phyloP scores from a whole-genome alignment of 1,284 basidiomycete genomes.

The Pulveroboletus sp. region DNA sequence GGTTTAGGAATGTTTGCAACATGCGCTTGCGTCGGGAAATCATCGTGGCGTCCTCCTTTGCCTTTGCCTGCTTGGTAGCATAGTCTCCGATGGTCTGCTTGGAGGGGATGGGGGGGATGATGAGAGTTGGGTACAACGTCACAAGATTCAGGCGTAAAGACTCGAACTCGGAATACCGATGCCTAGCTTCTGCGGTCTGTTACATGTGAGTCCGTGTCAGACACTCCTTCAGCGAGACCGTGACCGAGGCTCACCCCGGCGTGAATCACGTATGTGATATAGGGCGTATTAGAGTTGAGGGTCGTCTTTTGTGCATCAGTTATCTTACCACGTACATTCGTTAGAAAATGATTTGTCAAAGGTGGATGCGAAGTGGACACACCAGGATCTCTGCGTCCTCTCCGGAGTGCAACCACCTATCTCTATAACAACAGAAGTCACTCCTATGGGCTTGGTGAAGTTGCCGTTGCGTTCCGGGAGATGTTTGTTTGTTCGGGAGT shows the following conservation, averaged over 20 bases:
- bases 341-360: constrained; percentile 10
- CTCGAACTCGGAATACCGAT: constrained; percentile 97
- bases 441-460: constrained; percentile 53
- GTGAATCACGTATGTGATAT: constrained; percentile 93
- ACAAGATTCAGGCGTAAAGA: constrained; percentile 82
- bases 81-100: constrained; percentile 97
- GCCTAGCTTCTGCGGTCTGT: constrained; percentile 79
- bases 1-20: constrained; percentile 92
- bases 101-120: constrained; percentile 96
- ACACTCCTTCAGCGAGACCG: neutral
- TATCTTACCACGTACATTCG: constrained; percentile 53
- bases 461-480: constrained; percentile 50
- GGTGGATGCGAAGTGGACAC: constrained; percentile 29
- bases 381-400: constrained; percentile 79
- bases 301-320: constrained; percentile 94
- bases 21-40: constrained; percentile 92
- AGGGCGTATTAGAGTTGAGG: constrained; percentile 80
- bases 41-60: constrained; percentile 92
- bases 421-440: constrained; percentile 72
- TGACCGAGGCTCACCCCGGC: constrained; percentile 62
- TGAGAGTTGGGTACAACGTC: constrained; percentile 92
- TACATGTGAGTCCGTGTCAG: constrained; percentile 8
- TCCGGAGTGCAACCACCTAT: constrained; percentile 73
- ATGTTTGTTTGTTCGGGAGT: constrained; percentile 45
- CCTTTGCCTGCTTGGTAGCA: constrained; percentile 94